These are phyloP conservation scores for Thymus mandschuricus DNA, from an alignment of 257 asterid genomes.

Conservation along the genomic window DNA sequence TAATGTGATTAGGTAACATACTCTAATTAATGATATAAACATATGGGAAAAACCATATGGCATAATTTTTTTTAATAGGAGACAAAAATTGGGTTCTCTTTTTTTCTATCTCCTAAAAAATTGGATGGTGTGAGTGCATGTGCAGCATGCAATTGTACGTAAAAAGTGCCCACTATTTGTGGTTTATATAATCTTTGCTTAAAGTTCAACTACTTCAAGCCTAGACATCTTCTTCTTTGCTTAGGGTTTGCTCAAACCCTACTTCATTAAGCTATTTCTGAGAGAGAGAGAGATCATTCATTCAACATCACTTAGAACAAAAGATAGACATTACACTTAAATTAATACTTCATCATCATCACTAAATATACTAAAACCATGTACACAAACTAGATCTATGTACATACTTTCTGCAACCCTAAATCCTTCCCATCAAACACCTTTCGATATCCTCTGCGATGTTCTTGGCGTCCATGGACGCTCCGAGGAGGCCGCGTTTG, in stretches of 20 bases:
- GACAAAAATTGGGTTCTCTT: background rate
- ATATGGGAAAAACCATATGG: too few species aligned
- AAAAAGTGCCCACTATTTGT: slow-evolving; percentile 15
- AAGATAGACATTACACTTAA: too few species aligned
- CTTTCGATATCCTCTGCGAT: slow-evolving; percentile 66
- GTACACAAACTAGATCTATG: background rate
- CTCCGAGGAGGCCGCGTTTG: slow-evolving; percentile 89
- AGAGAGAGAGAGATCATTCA: too few species aligned
- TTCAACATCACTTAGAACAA: too few species aligned
- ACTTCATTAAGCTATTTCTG: background rate
- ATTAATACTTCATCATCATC: too few species aligned
- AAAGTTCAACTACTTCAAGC: slow-evolving; percentile 11
- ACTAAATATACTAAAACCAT: background rate
- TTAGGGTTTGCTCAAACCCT: slow-evolving; percentile 14
- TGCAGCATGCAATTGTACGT: slow-evolving; percentile 29
- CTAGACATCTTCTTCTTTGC: background rate
- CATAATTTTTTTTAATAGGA: background rate
- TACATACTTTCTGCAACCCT: background rate
- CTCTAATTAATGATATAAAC: too few species aligned
- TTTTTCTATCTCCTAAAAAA: background rate
- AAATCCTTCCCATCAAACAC: slow-evolving; percentile 35
- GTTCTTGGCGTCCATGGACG: slow-evolving; percentile 83
- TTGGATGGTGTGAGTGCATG: slow-evolving; percentile 27
- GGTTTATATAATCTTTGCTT: slow-evolving; percentile 6
- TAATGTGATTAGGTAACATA: too few species aligned